These are phyloP conservation scores for Apiotrichum veenhuisii DNA, from an alignment of 1,284 basidiomycete genomes.

Conservation along the genomic window DNA sequence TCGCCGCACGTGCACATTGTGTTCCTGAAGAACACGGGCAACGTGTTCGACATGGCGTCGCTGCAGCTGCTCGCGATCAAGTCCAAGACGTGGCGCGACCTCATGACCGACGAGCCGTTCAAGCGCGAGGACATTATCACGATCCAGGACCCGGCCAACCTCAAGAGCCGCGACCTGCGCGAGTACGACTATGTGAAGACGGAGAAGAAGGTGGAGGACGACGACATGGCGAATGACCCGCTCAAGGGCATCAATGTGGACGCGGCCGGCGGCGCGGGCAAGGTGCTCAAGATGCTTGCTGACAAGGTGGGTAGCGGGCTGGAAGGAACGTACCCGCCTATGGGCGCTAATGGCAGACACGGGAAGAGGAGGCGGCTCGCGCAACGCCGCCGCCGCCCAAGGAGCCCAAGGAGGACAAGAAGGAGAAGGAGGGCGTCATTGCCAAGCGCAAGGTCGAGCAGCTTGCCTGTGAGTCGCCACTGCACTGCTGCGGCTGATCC, in stretches of 20 bases:
- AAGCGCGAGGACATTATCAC: conserved; percentile 89
- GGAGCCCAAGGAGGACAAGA: conserved; percentile 25
- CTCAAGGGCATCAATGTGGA: conserved; percentile 51
- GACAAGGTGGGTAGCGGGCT: conserved; percentile 40
- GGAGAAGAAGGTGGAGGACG: conserved; percentile 45
- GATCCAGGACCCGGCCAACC: conserved; percentile 59
- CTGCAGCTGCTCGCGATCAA: conserved; percentile 64
- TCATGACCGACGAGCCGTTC: conserved; percentile 79
- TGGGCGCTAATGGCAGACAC: too few species aligned
- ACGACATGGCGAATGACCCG: conserved; percentile 42
- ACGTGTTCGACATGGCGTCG: conserved; percentile 54
- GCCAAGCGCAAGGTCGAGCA: conserved; percentile 39
- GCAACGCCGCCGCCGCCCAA: background rate
- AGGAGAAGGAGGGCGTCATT: conserved; percentile 46
- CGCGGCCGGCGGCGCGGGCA: conserved; percentile 49
- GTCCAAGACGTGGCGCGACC: conserved; percentile 65
- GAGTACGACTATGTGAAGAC: conserved; percentile 51
- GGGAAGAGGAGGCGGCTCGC: conserved; percentile 24
- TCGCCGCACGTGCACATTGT: conserved; percentile 87
- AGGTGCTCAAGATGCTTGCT: conserved; percentile 50
- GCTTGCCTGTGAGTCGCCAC: conserved; percentile 34
- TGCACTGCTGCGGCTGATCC: background rate
- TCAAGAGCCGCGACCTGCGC: conserved; percentile 45
- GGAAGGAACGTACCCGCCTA: background rate
- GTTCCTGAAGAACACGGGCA: conserved; percentile 72